Base-by-base conservation (phyloP, 1,284 basidiomycete species). In the Moesziomyces sp. region DNA sequence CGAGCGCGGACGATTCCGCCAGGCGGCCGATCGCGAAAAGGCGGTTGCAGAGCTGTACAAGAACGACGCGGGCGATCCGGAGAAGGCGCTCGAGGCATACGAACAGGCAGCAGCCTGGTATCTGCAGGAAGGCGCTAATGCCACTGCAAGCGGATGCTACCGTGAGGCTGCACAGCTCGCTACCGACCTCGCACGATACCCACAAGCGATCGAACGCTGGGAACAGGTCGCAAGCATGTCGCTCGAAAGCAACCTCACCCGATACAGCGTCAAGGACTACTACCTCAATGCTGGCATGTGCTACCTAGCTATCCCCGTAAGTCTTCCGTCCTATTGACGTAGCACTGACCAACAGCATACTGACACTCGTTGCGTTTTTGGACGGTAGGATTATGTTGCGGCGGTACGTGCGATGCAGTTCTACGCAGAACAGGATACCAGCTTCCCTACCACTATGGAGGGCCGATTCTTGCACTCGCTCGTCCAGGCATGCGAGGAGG, bases 211-310 rank as follows among this genome's bases (percentile, higher is more conserved):
- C 79, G 88, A 91, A 70, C 90, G 91, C 67, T 97, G 97, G 83
- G 91, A 93, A 81, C 90, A 92, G 79, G 94, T 99, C 47, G 97
- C 95, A 2, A 88, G 92, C 71, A 91, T 92, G 85, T 93, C 92
- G 18, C 86, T 99, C 50, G 87, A 87, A 3, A 94, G 92, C 53
- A 88, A 91, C 19, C 86, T 99, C 77, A 99, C 97, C n/a, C 94
- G 94, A 85, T 99, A 97, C 87, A 94, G 92, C 72, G 96, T 98
- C 78, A 99, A 98, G 86, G 96, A 99, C 81, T 97, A 97, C 84
- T 98, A 94, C 91, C 87, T 99, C 46, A 89, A 91, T 77, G 89
- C 94, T 3, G 90, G 90, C 35, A 86, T 99, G 26, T 99, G 96
- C 83, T 92, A 92, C 43, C 87, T 98, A 58, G 96, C 94, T 19